Evolutionary conservation across 2,329 filamentous ascomycete species (phyloP).

Genomic region (Fusarium odoratissimum): DNA sequence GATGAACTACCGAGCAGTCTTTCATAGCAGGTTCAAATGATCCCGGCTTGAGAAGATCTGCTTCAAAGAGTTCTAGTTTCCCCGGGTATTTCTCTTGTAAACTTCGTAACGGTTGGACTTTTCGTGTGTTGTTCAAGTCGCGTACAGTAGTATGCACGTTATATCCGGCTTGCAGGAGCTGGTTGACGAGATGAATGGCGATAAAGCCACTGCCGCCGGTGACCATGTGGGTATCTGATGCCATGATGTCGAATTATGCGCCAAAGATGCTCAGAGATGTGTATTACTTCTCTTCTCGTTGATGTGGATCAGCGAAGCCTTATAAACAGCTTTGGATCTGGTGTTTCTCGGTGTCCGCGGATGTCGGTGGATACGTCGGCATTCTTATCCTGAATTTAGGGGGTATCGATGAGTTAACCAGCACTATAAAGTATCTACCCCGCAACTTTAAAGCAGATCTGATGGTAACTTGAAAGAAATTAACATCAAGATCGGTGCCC

Average conservation of each 20-base stretch:
- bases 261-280: neutral
- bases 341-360: neutral
- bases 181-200: neutral
- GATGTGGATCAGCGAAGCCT: neutral
- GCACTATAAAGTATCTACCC: neutral
- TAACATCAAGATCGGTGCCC: neutral
- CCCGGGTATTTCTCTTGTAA: neutral
- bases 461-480: no score
- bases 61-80: neutral
- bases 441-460: neutral
- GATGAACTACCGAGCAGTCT: neutral
- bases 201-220: neutral
- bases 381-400: neutral
- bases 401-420: neutral
- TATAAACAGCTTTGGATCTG: neutral
- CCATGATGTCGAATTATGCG: neutral
- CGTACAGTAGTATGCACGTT: neutral
- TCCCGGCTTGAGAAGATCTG: neutral
- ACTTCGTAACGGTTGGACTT: neutral
- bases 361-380: neutral
- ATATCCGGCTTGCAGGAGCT: neutral
- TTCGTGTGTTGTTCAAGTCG: neutral
- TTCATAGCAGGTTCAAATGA: neutral
- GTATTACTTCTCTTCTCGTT: neutral
- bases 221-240: neutral